Percentiles rank a stretch among this genome's conserved stretches.
These are phyloP conservation scores for Fusarium chaquense DNA, from an alignment of 2,329 filamentous ascomycete species.

Conservation along the genomic window DNA sequence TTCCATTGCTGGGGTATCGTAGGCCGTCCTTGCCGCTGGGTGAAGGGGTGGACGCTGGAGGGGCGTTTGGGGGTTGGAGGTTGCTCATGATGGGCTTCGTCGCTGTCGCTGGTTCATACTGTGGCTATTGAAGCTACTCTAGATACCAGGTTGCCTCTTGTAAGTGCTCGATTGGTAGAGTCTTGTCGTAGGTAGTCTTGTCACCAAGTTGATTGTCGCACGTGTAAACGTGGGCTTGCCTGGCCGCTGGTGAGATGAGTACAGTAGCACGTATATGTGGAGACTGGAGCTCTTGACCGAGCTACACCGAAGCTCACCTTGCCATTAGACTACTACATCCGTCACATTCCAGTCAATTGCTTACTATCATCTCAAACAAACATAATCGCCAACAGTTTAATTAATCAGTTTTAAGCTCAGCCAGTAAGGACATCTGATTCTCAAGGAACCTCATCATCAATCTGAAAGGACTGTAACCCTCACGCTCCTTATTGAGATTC, in stretches of 20 bases:
- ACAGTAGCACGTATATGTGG: constrained; percentile 38
- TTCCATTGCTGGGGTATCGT: constrained; percentile 90
- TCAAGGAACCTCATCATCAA: not conserved
- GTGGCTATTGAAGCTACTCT: constrained; percentile 1
- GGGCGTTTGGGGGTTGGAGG: constrained; percentile 57
- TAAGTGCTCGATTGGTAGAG: not conserved
- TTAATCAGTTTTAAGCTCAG: not conserved
- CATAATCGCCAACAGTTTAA: not conserved
- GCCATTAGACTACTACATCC: not conserved
- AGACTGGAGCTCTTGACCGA: constrained; percentile 43
- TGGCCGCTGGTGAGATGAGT: constrained; percentile 18
- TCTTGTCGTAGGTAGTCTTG: constrained; percentile 3
- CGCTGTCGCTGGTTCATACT: constrained; percentile 40
- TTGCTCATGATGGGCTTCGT: constrained; percentile 60
- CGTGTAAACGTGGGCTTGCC: constrained; percentile 40
- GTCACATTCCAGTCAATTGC: not conserved
- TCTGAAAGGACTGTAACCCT: not conserved
- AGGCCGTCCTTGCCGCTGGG: constrained; percentile 69
- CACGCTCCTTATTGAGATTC: not conserved
- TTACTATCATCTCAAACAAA: not conserved
- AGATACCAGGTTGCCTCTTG: not conserved
- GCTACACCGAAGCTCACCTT: constrained; percentile 40
- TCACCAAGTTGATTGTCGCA: constrained; percentile 27
- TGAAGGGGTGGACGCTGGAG: constrained; percentile 55
- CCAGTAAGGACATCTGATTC: not conserved